phyloP scores from a whole-genome alignment of 1,284 basidiomycete species.

The Entoloma clypeatum region DNA sequence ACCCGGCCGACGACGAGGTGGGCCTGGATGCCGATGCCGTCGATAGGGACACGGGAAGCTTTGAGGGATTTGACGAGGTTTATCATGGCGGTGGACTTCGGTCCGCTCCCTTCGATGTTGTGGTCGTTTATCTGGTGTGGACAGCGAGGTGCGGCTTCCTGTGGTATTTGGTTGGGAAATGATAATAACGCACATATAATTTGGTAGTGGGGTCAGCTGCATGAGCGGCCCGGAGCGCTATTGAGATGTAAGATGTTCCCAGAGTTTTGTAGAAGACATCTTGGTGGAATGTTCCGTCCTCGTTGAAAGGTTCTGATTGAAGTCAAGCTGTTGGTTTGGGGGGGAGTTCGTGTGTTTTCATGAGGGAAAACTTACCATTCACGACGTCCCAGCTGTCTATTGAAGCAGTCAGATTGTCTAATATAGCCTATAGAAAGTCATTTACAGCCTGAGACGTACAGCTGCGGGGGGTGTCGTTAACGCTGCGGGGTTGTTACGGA shows the following conservation, averaged over 20 bases:
- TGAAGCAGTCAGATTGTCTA: no score
- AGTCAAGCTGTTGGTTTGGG: background rate
- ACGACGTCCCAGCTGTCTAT: constrained; percentile 31
- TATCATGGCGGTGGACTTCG: constrained; percentile 49
- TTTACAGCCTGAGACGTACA: no score
- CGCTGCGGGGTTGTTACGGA: no score
- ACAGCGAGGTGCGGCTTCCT: constrained; percentile 9
- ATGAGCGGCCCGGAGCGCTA: constrained; percentile 39
- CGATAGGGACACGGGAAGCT: constrained; percentile 46
- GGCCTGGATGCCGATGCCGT: constrained; percentile 53
- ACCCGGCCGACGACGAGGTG: constrained; percentile 51
- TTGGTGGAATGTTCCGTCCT: constrained; percentile 49
- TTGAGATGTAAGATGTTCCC: constrained; percentile 34
- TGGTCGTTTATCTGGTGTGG: constrained; percentile 55
- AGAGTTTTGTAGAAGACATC: constrained; percentile 36
- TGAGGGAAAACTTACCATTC: constrained; percentile 32
- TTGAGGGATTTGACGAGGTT: constrained; percentile 47
- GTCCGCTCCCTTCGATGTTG: constrained; percentile 47
- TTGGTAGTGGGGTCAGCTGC: constrained; percentile 39
- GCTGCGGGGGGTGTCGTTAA: no score
- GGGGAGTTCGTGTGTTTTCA: constrained; percentile 24
- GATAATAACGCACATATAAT: constrained; percentile 33
- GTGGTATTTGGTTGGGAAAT: background rate
- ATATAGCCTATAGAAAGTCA: no score
- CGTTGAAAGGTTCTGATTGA: constrained; percentile 48